Conservation (phyloP, 805 yeast genomes). For the Saccharomycopsis sp. region DNA sequence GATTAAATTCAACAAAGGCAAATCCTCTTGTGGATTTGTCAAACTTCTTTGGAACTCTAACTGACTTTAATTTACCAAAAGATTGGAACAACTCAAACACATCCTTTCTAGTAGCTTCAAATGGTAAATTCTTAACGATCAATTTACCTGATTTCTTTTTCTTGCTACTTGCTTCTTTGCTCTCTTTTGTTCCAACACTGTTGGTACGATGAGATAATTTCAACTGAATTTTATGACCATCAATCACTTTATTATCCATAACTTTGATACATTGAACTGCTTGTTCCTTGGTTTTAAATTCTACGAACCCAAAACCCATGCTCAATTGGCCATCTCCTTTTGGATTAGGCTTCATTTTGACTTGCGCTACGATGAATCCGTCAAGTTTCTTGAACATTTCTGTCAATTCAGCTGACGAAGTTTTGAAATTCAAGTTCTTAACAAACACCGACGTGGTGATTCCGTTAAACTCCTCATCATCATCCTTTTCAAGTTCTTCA, state of each 20-base stretch:
- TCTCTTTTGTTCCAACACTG: constrained; percentile 26
- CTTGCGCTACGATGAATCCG: constrained; percentile 78
- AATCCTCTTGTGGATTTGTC: constrained; percentile 94
- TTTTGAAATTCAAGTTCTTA: constrained; percentile 84
- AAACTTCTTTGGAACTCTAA: constrained; percentile 93
- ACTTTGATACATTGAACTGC: constrained; percentile 71
- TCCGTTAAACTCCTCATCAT: constrained; percentile 44
- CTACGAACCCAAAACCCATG: constrained; percentile 98
- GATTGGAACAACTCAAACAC: constrained; percentile 89
- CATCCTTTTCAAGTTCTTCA: constrained; percentile 27
- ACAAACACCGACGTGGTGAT: constrained; percentile 86
- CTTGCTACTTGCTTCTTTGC: constrained; percentile 28
- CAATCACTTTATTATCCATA: constrained; percentile 70
- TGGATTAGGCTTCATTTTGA: constrained; percentile 85
- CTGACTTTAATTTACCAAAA: constrained; percentile 90
- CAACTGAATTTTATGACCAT: constrained; percentile 85
- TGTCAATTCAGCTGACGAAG: constrained; percentile 52
- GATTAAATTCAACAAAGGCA: constrained; percentile 89
- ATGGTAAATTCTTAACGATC: constrained; percentile 93
- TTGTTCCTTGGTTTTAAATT: constrained; percentile 69
- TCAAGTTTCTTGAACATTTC: constrained; percentile 60
- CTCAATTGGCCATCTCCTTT: constrained; percentile 61
- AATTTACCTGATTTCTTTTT: constrained; percentile 59
- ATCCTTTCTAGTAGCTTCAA: constrained; percentile 90
- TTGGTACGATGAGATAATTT: constrained; percentile 80